Evolutionary conservation across 2,329 filamentous ascomycete species (phyloP), one percentile per base, ranked within the genome.

Genomic region (Zopfia rhizophila): DNA sequence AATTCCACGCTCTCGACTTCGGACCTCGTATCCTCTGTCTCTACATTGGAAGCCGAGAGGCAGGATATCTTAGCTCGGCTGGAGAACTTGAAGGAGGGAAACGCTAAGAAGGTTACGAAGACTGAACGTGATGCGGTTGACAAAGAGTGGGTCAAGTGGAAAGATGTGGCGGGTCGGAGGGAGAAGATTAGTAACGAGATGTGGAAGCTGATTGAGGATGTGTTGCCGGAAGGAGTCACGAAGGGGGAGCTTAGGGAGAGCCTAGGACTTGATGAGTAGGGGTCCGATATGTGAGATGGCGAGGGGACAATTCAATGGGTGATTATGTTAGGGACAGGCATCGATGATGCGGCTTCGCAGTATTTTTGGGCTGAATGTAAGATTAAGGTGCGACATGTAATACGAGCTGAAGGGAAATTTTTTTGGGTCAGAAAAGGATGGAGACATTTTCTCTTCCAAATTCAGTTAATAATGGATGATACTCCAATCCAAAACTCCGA

Each of bases 181-280:
- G 73, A 73, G 64, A 76, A 67, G 60, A 80, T 84, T 53, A 76
- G 73, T 38, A 63, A 55, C 36, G 77, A 82, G 49, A 58, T 83
- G 55, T 84, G 81, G 82, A 67, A 54, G 37, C 59, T 68, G 44
- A 77, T 81, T 53, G 73, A 73, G 46, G 79, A 78, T 31, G 60
- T 70, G 21, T 47, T 83, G 53, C 69, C 75, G 22, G 78, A 80
- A 45, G 71, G 69, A 30, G 76, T 78, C 66, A 72, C 58, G 16
- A 72, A 63, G 49, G 74, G 72, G 39, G 78, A 82, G 55, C 55
- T 83, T 25, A 81, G 79, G 75, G 82, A 76, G 62, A 52, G 29
- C 7, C 53, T 70, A 55, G 69, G 68, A 18, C 35, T 72, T 46
- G 67, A 71, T 51, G 69, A 65, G n/a, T 72, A 55, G 48, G 35